These are phyloP conservation scores for Suillus sp. DNA, from an alignment of 768 basidiomycete genomes.

Conservation along the genomic window DNA sequence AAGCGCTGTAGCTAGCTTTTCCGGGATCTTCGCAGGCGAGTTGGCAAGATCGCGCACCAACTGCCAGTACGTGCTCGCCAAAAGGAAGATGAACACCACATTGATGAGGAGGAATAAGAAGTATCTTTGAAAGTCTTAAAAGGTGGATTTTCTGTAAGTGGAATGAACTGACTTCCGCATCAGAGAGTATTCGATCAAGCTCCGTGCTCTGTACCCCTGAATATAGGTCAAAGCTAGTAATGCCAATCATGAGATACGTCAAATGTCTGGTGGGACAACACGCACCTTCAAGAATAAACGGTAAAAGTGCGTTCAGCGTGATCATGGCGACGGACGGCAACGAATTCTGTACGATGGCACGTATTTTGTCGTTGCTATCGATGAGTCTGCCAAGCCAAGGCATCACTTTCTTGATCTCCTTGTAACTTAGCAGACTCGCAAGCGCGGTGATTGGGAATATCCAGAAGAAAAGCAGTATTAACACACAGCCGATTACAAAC, in stretches of 20 bases:
- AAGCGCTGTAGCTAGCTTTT: constrained; percentile 85
- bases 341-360: constrained; percentile 92
- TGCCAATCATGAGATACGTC: constrained; percentile 3
- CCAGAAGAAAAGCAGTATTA: constrained; percentile 86
- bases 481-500: constrained; percentile 70
- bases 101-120: constrained; percentile 91
- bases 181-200: constrained; percentile 91
- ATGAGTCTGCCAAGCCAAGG: constrained; percentile 89
- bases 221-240: constrained; percentile 69
- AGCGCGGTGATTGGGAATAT: constrained; percentile 86
- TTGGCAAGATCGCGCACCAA: constrained; percentile 90
- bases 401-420: constrained; percentile 87
- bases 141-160: not conserved
- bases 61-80: constrained; percentile 91
- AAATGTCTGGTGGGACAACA: constrained; percentile 11
- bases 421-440: constrained; percentile 85
- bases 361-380: constrained; percentile 75
- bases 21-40: constrained; percentile 91
- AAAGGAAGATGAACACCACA: constrained; percentile 91
- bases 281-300: constrained; percentile 90
- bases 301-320: constrained; percentile 83
- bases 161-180: constrained; percentile 74
- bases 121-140: constrained; percentile 58
- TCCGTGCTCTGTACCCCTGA: constrained; percentile 89
- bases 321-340: constrained; percentile 91